A percentile compares a stretch with the other conserved stretches of the same genome.
Conservation (phyloP, 225 moss, liverwort and hornwort genomes). For the Takakia lepidozioides region DNA sequence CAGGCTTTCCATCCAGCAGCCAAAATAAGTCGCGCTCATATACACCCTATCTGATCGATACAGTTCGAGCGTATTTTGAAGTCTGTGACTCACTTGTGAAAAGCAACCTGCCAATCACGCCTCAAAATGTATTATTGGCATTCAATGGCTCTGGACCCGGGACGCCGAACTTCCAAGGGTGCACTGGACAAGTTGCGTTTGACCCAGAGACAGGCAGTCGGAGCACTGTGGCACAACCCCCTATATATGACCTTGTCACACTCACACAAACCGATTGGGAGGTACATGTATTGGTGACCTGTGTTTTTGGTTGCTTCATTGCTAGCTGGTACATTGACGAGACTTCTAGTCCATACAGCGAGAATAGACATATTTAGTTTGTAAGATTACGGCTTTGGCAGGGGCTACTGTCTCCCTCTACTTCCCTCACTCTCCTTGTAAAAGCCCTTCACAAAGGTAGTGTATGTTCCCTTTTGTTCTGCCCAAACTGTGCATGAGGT, state of each 20-base stretch:
- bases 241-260: slow-evolving; percentile 61
- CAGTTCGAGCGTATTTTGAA: slow-evolving; percentile 59
- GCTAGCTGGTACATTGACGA: neutral
- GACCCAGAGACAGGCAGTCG: slow-evolving; percentile 61
- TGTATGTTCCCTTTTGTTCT: neutral
- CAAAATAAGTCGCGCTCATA: slow-evolving; percentile 66
- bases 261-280: slow-evolving; percentile 51
- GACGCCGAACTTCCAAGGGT: slow-evolving; percentile 45
- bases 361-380: neutral
- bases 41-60: slow-evolving; percentile 75
- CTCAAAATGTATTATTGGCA: slow-evolving; percentile 40
- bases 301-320: neutral
- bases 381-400: neutral
- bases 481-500: too few relatives aligned
- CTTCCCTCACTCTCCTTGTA: too few relatives aligned
- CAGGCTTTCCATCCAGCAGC: slow-evolving; percentile 53
- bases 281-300: slow-evolving; percentile 17
- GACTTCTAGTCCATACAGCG: neutral
- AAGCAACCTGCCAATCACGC: slow-evolving; percentile 29
- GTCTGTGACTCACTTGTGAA: slow-evolving; percentile 33
- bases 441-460: neutral
- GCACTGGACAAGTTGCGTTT: slow-evolving; percentile 72
- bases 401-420: too few relatives aligned
- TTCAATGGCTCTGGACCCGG: slow-evolving; percentile 18
- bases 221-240: slow-evolving; percentile 35